Evolutionary conservation across 139 green algal genomes (phyloP), one percentile per base, ranked within the genome.

Genomic region (Chlamydomonas incerta): DNA sequence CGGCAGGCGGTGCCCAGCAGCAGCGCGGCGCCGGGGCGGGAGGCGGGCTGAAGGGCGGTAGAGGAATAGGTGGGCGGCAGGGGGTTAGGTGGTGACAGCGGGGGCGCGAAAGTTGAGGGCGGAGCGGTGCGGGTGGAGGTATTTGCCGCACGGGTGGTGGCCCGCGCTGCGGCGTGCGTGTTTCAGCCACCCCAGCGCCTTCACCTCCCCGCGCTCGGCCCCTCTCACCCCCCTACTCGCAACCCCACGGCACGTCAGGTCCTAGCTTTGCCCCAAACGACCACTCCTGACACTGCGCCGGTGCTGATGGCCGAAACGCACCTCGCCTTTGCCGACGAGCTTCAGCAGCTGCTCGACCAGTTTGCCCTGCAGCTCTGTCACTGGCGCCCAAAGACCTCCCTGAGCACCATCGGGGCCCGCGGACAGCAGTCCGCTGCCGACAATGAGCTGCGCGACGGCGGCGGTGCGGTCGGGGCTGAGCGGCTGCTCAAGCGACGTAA

Each of bases 351-450:
- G 65, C 47, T 75, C 65, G 1, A 85, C 31, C 24, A 85, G 21
- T 23, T 85, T 75, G 65, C 37, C 33, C 26, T 85, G 79, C 37
- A 85, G 79, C 65, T 85, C 79, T 15, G 79, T 85, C 15, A 85
- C 79, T 0, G 65, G 66, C 17, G 79, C 47, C 79, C 79, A 85
- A 3, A 37, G 26, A 5, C 79, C 79, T 9, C 79, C 79, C 24
- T 69, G 79, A 0, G n/a, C n/a, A 9, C 65, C 79, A 28, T 85
- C 79, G 13, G 79, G 79, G 10, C 79, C 79, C 14, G 65, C 66
- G 3, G 79, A 50, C 26, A 85, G 31, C 15, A 85, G 79, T 13
- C 79, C 66, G 34, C 47, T 85, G 18, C 65, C 79, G 24, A 75
- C 50, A 18, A 75, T 50, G 31, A 74, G 47, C 60, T 68, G 46